Percentiles rank a stretch among this genome's conserved stretches.
Conservation (phyloP, 1,284 basidiomycete species). For the Lentinula novae-zelandiae region DNA sequence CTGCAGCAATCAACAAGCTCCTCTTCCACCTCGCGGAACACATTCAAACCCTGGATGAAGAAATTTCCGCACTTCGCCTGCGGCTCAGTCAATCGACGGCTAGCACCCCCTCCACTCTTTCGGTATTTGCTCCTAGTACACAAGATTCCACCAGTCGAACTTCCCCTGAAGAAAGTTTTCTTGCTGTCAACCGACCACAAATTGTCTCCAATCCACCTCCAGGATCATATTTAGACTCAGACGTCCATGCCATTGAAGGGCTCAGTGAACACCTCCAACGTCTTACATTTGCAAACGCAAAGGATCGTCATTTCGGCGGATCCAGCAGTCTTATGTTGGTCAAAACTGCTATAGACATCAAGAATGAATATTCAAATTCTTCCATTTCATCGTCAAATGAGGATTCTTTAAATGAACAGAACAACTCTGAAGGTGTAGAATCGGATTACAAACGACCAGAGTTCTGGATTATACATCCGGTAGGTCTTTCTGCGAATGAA, state of each 20-base stretch:
- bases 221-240: constrained; percentile 7
- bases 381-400: neutral
- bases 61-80: neutral
- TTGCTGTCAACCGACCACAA: neutral
- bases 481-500: neutral
- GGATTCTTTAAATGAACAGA: neutral
- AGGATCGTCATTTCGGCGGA: constrained; percentile 4
- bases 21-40: constrained; percentile 8
- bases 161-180: neutral
- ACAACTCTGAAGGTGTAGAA: neutral
- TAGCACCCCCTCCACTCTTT: neutral
- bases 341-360: constrained; percentile 7
- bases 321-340: constrained; percentile 10
- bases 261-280: constrained; percentile 1
- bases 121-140: neutral
- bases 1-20: neutral
- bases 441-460: neutral
- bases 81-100: neutral
- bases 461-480: constrained; percentile 11
- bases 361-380: neutral
- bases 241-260: constrained; percentile 3
- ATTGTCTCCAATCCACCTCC: neutral
- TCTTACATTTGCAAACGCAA: neutral
- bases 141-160: neutral
- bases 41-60: neutral